These are phyloP conservation scores for Aspergillus fischeri DNA, from an alignment of 2,329 filamentous ascomycete species.

Conservation along the genomic window DNA sequence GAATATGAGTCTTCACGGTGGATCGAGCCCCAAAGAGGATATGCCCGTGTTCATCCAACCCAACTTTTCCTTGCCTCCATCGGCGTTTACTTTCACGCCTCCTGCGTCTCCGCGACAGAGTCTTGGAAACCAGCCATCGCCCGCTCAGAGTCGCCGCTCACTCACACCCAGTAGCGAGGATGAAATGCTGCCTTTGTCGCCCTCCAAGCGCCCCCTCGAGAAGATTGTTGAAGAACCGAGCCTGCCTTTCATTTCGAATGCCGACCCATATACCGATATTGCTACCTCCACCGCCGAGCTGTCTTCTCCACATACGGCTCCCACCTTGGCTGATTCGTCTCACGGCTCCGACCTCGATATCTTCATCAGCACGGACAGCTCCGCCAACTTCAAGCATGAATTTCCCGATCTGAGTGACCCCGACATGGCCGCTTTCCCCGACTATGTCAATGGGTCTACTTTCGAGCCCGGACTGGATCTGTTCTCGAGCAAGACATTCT, in stretches of 20 bases:
- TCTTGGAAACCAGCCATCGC: constrained; percentile 36
- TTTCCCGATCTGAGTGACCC: constrained; percentile 27
- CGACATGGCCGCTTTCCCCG: constrained; percentile 31
- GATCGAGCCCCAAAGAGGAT: constrained; percentile 30
- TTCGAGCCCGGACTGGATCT: constrained; percentile 33
- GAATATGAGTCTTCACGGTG: constrained; percentile 34
- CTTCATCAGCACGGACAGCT: constrained; percentile 36
- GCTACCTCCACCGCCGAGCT: constrained; percentile 27
- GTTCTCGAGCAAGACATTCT: constrained; percentile 30
- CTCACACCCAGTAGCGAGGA: constrained; percentile 38
- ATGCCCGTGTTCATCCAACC: constrained; percentile 26
- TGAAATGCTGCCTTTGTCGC: constrained; percentile 34
- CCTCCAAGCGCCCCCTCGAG: constrained; percentile 26
- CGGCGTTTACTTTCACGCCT: constrained; percentile 45
- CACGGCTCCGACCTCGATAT: constrained; percentile 38
- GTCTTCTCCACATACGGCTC: constrained; percentile 35
- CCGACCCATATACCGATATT: constrained; percentile 27
- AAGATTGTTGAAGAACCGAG: constrained; percentile 29
- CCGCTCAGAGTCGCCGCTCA: constrained; percentile 31
- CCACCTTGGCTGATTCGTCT: constrained; percentile 32
- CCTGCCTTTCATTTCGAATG: constrained; percentile 24
- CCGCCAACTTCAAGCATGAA: constrained; percentile 27
- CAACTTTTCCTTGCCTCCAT: constrained; percentile 35
- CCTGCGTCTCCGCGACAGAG: constrained; percentile 44
- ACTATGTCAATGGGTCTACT: constrained; percentile 29